These are phyloP conservation scores for Buddleja alternifolia DNA, from an alignment of 257 asterid genomes.

Conservation along the genomic window DNA sequence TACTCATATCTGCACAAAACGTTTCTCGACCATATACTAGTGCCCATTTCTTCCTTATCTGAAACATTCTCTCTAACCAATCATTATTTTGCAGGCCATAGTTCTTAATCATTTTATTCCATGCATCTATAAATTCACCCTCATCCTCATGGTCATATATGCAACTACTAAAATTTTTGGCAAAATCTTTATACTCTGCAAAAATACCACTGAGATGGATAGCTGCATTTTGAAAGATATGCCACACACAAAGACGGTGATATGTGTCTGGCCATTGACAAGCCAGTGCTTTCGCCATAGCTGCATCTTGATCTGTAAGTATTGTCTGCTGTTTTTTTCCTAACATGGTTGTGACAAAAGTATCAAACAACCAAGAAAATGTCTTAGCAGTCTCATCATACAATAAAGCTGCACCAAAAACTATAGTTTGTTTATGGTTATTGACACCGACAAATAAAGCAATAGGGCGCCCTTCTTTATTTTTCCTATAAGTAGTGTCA, in stretches of 20 bases:
- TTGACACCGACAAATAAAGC: conserved; percentile 25
- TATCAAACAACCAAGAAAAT: conserved; percentile 15
- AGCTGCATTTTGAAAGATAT: background rate
- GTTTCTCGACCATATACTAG: too few relatives aligned
- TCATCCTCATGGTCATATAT: background rate
- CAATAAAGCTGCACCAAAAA: conserved; percentile 27
- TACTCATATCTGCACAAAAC: too few relatives aligned
- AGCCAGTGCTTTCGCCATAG: conserved; percentile 8
- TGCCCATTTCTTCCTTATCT: too few relatives aligned
- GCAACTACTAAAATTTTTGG: background rate
- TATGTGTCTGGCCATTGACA: background rate
- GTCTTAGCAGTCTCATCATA: conserved; percentile 22
- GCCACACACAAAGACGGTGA: background rate
- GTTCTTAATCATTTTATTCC: background rate
- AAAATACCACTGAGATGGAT: background rate
- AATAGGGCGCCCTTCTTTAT: background rate
- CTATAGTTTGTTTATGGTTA: conserved; percentile 17
- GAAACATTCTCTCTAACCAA: background rate
- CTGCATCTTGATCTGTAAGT: background rate
- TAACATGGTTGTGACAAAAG: conserved; percentile 14
- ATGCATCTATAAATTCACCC: background rate
- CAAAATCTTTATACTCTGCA: background rate
- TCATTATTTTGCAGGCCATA: background rate
- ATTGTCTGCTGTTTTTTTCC: background rate
- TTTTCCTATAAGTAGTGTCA: background rate